Evolutionary conservation across 345 rosid genomes (phyloP).

Genomic region (Cardamine resedifolia): DNA sequence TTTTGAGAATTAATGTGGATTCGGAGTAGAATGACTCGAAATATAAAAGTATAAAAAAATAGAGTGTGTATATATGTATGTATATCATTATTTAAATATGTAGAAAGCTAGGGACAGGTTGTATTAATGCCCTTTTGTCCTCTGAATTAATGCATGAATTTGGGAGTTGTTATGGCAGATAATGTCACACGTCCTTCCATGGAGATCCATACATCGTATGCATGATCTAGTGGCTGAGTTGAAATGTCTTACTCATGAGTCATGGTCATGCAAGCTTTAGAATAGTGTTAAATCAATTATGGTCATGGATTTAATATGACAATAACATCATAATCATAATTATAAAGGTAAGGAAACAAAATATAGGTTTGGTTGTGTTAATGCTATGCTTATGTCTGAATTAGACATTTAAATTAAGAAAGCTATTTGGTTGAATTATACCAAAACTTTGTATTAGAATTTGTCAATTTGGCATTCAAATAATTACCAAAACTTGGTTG

Average conservation of each 20-base stretch:
- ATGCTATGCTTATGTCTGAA: not conserved
- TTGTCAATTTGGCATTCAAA: not conserved
- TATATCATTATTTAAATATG: not conserved
- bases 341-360: not conserved
- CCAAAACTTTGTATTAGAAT: not conserved
- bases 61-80: not conserved
- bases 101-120: constrained; percentile 27
- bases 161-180: constrained; percentile 31
- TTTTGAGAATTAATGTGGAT: not conserved
- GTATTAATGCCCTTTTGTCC: constrained; percentile 25
- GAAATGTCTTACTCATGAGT: constrained; percentile 18
- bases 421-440: not conserved
- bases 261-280: not conserved
- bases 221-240: constrained; percentile 18
- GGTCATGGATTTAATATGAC: constrained; percentile 9
- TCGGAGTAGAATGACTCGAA: not conserved
- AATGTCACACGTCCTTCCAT: constrained; percentile 33
- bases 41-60: not conserved
- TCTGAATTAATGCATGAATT: constrained; percentile 24
- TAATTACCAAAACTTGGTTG: not conserved
- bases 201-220: constrained; percentile 32
- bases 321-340: not conserved
- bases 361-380: not conserved
- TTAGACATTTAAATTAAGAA: not conserved
- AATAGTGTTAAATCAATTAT: not conserved